Conservation (phyloP, 2,329 filamentous ascomycete genomes). For the Thermoascus crustaceus region DNA sequence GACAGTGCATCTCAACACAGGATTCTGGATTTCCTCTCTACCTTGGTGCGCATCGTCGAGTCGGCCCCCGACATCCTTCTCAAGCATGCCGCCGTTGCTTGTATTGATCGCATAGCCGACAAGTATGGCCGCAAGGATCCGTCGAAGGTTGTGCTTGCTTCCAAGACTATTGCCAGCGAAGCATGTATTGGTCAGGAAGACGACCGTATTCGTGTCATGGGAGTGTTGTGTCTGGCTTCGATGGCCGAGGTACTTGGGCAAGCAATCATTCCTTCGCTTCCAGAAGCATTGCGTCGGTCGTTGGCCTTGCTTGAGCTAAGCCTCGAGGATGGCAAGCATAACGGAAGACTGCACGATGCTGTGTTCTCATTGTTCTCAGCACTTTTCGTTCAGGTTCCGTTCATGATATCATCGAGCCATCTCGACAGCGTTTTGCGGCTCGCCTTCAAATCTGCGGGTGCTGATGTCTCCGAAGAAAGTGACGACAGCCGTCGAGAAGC, state of each 20-base stretch:
- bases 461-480: constrained; percentile 53
- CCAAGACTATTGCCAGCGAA: constrained; percentile 65
- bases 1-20: constrained; percentile 61
- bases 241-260: constrained; percentile 83
- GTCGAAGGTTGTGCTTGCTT: constrained; percentile 65
- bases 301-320: constrained; percentile 63
- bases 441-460: constrained; percentile 63
- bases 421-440: constrained; percentile 63
- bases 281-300: constrained; percentile 62
- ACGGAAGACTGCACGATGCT: constrained; percentile 67
- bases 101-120: constrained; percentile 86
- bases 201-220: constrained; percentile 66
- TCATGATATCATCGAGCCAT: constrained; percentile 73
- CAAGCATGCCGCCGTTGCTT: constrained; percentile 78
- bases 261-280: constrained; percentile 74
- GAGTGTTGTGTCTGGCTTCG: constrained; percentile 81
- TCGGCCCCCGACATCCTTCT: constrained; percentile 64
- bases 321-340: constrained; percentile 45
- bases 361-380: constrained; percentile 71
- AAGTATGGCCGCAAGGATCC: constrained; percentile 92
- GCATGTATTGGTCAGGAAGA: constrained; percentile 70
- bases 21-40: constrained; percentile 70
- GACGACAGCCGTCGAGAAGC: constrained; percentile 60
- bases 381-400: constrained; percentile 74
- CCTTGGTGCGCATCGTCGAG: constrained; percentile 67